Percentiles rank a stretch among this genome's conserved stretches.
These are phyloP conservation scores for Lolium rigidum DNA, from an alignment of 176 grass and related monocot genomes.

Conservation along the genomic window DNA sequence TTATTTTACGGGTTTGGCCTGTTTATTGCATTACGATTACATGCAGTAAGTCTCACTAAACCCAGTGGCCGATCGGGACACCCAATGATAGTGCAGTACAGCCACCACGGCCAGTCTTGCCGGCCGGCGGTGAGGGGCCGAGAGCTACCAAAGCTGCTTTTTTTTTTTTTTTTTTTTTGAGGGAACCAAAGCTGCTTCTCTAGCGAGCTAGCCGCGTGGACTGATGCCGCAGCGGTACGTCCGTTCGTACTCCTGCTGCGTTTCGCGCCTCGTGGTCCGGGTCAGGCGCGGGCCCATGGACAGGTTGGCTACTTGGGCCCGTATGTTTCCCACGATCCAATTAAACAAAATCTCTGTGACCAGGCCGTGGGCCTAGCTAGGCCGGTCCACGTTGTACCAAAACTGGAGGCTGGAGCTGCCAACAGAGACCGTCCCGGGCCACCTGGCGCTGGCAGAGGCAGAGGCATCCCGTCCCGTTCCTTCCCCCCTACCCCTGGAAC, in stretches of 20 bases:
- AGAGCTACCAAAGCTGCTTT: no score
- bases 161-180: no score
- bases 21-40: no score
- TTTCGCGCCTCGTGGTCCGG: background rate
- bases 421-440: background rate
- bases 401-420: background rate
- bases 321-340: background rate
- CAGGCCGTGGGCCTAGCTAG: constrained; percentile 37
- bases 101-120: no score
- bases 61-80: no score
- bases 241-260: background rate
- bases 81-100: no score
- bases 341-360: background rate
- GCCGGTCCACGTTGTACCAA: constrained; percentile 35
- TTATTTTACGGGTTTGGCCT: no score
- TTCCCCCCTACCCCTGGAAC: constrained; percentile 20
- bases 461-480: background rate
- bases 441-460: background rate
- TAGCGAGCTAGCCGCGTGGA: no score
- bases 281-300: constrained; percentile 32
- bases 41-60: no score
- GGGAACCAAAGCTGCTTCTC: no score
- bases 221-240: no score
- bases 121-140: no score
- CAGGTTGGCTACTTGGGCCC: constrained; percentile 44